These are phyloP conservation scores for barrel medic (Medicago truncatula) DNA, from an alignment of 306 rosid genomes.

Conservation along the genomic window DNA sequence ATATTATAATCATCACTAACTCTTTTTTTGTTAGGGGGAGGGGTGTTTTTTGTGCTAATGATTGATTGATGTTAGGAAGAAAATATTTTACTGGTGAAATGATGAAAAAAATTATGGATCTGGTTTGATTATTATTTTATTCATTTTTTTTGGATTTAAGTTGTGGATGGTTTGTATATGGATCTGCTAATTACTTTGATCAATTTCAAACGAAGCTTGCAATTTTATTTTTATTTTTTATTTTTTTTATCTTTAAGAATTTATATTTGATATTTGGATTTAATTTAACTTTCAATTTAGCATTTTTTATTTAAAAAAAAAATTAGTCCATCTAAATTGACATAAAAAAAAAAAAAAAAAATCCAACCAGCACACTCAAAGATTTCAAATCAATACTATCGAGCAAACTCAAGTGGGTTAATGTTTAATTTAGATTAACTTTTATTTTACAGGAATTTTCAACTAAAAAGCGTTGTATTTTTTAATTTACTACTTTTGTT, in stretches of 20 bases:
- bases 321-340: too few relatives aligned
- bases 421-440: not conserved
- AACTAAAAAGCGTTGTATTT: too few relatives aligned
- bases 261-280: not conserved
- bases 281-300: not conserved
- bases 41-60: constrained; percentile 22
- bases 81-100: constrained; percentile 13
- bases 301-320: not conserved
- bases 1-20: constrained; percentile 24
- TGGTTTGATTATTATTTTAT: constrained; percentile 34
- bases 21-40: not conserved
- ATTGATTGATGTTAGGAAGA: constrained; percentile 14
- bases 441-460: not conserved
- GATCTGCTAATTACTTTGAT: constrained; percentile 30
- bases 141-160: not conserved
- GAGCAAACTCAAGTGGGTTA: too few relatives aligned
- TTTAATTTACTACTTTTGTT: too few relatives aligned
- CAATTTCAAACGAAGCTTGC: not conserved
- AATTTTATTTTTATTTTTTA: too few relatives aligned
- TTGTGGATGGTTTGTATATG: not conserved
- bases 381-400: too few relatives aligned
- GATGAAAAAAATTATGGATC: not conserved
- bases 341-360: too few relatives aligned
- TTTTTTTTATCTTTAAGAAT: too few relatives aligned
- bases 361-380: too few relatives aligned